Base-by-base conservation (phyloP, 2,329 filamentous ascomycete species). In the Aspergillus caelatus region DNA sequence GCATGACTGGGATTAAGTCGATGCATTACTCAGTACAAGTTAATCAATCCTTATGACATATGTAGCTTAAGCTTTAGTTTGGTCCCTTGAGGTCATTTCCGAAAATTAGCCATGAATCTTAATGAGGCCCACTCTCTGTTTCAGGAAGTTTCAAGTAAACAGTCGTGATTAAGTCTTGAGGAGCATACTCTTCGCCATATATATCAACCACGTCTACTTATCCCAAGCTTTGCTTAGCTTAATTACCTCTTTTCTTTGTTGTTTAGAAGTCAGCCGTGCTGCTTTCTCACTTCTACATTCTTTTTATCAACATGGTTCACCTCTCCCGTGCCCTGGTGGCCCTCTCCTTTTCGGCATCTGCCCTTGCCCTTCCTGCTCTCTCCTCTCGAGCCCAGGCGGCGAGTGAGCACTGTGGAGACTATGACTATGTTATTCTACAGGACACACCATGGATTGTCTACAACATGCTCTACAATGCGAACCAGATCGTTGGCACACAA, bases 381-480 rank as follows among this genome's bases (percentile, higher is more conserved):
- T 50, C 45, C 4, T 26, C 57, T 28, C 45, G 57, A 9, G 45
- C 45, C 8, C 45, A 59, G 52, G 52, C 52, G 16, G 62, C 63
- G 9, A 62, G 60, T 43, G 53, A 67, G 12, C 62, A 70, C 19
- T 71, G 68, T 58, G 70, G 69, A 11, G 64, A 68, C 30, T 57
- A 63, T 0, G 72, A 71, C 26, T 76, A 70, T 56, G 58, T 72
- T 8, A 69, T 81, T 57, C 70, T 82, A 30, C 69, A 71, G 12
- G 73, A 74, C 57, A 80, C 79, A 0, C 78, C 78, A 10, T 81
- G 79, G 79, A 81, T 82, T 48, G 78, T 82, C 19, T 81, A 75
- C 68, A 80, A 79, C 66, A 82, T 82, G 79, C 78, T 79, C 61
- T 82, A 82, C 72, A 79, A 79, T 66, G 75, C 77, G 57, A 70